These are phyloP conservation scores for Ceratocystis diversiconidia DNA, from an alignment of 2,329 filamentous ascomycete genomes.

Conservation along the genomic window DNA sequence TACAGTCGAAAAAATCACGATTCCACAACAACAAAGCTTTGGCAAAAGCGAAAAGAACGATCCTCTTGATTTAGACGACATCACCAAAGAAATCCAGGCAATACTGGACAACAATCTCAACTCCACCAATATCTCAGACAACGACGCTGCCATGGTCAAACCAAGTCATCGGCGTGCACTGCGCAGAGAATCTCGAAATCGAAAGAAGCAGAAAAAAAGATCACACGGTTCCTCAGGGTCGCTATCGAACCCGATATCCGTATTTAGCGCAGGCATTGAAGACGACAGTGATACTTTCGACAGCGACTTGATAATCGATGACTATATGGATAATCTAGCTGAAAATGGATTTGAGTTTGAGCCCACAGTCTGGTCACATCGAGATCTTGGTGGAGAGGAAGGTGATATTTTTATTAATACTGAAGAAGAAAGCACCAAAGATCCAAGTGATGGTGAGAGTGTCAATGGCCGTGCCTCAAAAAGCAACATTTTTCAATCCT, in stretches of 20 bases:
- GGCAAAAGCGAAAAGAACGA: not conserved
- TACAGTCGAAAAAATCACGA: not conserved
- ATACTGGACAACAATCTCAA: slow-evolving; percentile 2
- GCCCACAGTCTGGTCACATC: slow-evolving; percentile 42
- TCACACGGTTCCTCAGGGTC: not conserved
- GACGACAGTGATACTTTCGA: slow-evolving; percentile 4
- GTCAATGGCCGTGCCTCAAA: not conserved
- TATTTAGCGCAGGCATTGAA: not conserved
- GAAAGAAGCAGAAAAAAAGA: slow-evolving; percentile 18
- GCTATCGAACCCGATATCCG: not conserved
- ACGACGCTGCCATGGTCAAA: slow-evolving; percentile 12
- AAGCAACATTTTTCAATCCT: not conserved
- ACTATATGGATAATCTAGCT: slow-evolving; percentile 57
- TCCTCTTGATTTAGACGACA: not conserved
- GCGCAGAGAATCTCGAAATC: slow-evolving; percentile 18
- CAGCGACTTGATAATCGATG: slow-evolving; percentile 23
- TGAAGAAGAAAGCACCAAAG: not conserved
- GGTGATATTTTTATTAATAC: slow-evolving; percentile 20
- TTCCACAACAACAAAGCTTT: not conserved
- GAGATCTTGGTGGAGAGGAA: slow-evolving; percentile 22
- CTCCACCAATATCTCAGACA: not conserved
- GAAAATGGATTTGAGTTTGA: slow-evolving; percentile 39
- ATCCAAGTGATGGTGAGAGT: not conserved
- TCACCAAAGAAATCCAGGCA: slow-evolving; percentile 1
- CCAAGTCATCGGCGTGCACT: slow-evolving; percentile 10